Evolutionary conservation across 805 yeast species (phyloP), one percentile per base, ranked within the genome.

Genomic region (Cyberlindnera xishuangbannaensis): DNA sequence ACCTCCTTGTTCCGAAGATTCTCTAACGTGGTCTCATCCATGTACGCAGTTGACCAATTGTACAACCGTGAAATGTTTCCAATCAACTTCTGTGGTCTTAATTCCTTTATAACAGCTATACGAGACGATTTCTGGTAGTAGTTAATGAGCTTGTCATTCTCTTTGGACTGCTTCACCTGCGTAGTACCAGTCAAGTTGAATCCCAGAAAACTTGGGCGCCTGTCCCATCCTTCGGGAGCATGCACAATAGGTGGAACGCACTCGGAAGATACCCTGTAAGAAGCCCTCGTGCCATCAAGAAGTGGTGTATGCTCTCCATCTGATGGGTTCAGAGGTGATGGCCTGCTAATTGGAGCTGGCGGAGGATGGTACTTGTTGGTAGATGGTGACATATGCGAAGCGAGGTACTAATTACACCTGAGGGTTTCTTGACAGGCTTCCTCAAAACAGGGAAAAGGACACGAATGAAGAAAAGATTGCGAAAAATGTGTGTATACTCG

Each of bases 81-180:
- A 40, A 74, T 71, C 36, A 74, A 56, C 17, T 51, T 57, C 27
- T 53, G 51, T 1, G 78, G 70, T 31, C 80, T 59, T 60, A 70
- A 56, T 33, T 67, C 61, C 27, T 69, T 52, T 10, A 43, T 39
- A 16, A 30, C 20, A 16, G 33, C 32, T 6, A 45, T 3, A 26
- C 44, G 43, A 2, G 41, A 27, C 2, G 43, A 27, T 22, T 50
- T 51, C 27, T 44, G 36, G 27, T 29, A 14, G 27, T 47, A 47
- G 26, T 41, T 40, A 7, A 44, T 31, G 25, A 45, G 24, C 26
- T 33, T 41, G 11, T 50, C 56, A 23, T 41, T 48, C 30, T 46
- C 48, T 20, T 39, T 43, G 11, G 43, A 21, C 30, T 43, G 47
- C 27, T 41, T 44, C 13, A 46, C 18, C 27, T 44, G 44, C 4